Evolutionary conservation across 2,329 filamentous ascomycete species (phyloP), one percentile per base, ranked within the genome.

Genomic region (Exophiala oligosperma): DNA sequence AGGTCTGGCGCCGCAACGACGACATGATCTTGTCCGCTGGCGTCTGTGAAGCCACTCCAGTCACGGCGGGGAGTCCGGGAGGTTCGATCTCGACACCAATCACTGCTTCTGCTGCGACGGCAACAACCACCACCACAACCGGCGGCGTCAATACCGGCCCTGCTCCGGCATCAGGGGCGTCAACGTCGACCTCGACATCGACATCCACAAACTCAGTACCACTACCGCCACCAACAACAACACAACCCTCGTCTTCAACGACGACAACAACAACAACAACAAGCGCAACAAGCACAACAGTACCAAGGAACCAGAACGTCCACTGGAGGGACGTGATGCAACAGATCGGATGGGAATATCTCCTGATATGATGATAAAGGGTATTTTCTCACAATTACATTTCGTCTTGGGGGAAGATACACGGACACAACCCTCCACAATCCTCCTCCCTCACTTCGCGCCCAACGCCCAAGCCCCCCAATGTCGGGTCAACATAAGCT

Each of bases 271-370:
- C 62, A 73, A 9, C 32, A 6, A 35, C 32, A 35, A 9, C 32
- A 35, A 35, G 6, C 32, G 17, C 17, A 17, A 17, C 17, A 17
- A 17, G 17, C 17, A 17, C 17, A 17, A 49, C 63, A 54, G 35
- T 48, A 51, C 53, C 60, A 55, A 65, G 60, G 57, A 62, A 57
- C 67, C 86, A 85, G 71, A 88, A 88, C 77, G 84, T 96, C 75
- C 92, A 92, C 86, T 97, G 93, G 93, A 84, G 93, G 78, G 90
- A 96, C 77, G 85, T 93, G 72, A 96, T 97, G 92, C 85, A 85
- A 77, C 85, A 88, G 77, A 94, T 93, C 79, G 86, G 86, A 67
- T 96, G 91, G 92, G 91, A 96, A 73, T 94, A 91, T 78, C 81
- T 97, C 74, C 84, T 97, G 74, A 92, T 97, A 76, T 65, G 32